These are phyloP conservation scores for Sarocladium strictum DNA, from an alignment of 2,329 filamentous ascomycete species.

Conservation along the genomic window DNA sequence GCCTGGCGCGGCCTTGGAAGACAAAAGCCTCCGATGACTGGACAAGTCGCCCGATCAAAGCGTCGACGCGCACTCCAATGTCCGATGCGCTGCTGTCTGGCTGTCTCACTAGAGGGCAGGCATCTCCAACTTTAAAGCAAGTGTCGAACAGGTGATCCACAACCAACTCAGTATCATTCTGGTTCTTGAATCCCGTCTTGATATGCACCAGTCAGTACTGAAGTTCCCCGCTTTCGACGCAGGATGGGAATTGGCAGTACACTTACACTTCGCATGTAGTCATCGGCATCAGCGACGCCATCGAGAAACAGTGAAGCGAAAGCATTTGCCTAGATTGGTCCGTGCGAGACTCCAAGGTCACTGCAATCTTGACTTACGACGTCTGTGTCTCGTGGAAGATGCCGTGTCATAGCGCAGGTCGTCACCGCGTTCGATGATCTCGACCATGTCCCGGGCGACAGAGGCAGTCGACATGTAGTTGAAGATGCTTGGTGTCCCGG, in stretches of 20 bases:
- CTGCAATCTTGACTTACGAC: constrained; percentile 25
- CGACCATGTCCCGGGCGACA: constrained; percentile 38
- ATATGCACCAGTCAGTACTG: no score
- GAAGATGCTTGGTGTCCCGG: neutral
- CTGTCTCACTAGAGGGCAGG: constrained; percentile 22
- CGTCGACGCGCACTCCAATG: constrained; percentile 25
- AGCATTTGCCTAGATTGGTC: constrained; percentile 27
- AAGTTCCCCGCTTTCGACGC: no score
- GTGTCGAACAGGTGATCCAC: constrained; percentile 26
- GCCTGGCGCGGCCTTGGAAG: constrained; percentile 16
- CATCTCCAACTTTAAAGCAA: constrained; percentile 25
- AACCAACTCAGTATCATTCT: constrained; percentile 30
- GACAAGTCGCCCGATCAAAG: constrained; percentile 23
- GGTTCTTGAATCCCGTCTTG: constrained; percentile 31
- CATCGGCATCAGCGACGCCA: constrained; percentile 28
- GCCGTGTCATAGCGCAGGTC: constrained; percentile 16
- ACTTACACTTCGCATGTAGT: constrained; percentile 28
- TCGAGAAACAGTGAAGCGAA: constrained; percentile 33
- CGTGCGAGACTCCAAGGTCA: constrained; percentile 49
- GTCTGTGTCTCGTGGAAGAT: constrained; percentile 8
- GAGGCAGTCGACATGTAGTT: constrained; percentile 29
- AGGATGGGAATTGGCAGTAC: neutral
- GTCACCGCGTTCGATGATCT: constrained; percentile 34
- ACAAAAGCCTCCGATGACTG: constrained; percentile 15
- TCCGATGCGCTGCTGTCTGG: constrained; percentile 21